Percentiles rank a stretch among this genome's conserved stretches.
Evolutionary conservation across 495 filamentous ascomycete species (phyloP).

Genomic region (Xylaria flabelliformis): DNA sequence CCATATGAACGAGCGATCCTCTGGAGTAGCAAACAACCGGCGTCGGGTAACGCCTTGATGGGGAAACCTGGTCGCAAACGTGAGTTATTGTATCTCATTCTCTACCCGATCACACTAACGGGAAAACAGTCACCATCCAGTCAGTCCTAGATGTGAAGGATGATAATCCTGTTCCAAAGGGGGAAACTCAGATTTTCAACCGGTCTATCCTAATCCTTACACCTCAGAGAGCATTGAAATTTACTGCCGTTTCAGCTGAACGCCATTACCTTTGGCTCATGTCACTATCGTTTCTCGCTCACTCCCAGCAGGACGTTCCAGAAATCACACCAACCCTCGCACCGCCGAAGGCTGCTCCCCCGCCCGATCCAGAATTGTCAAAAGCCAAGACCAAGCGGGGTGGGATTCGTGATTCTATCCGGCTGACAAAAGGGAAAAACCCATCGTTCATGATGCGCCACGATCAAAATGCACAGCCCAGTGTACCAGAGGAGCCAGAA

Average conservation of each 20-base stretch:
- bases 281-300: constrained; percentile 90
- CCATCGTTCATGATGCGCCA: constrained; percentile 49
- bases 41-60: constrained; percentile 82
- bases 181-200: constrained; percentile 71
- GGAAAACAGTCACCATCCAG: constrained; percentile 81
- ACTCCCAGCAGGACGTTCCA: constrained; percentile 76
- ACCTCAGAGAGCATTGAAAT: constrained; percentile 91
- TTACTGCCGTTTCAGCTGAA: constrained; percentile 82
- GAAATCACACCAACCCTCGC: constrained; percentile 68
- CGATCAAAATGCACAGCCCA: constrained; percentile 24
- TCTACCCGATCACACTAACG: constrained; percentile 17
- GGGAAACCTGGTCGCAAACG: constrained; percentile 95
- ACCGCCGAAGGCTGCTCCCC: constrained; percentile 51
- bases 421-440: constrained; percentile 81
- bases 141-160: constrained; percentile 97
- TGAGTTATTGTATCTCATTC: constrained; percentile 57
- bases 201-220: constrained; percentile 95
- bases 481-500: constrained; percentile 33
- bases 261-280: constrained; percentile 96
- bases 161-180: constrained; percentile 85
- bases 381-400: constrained; percentile 54
- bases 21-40: constrained; percentile 98
- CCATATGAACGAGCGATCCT: constrained; percentile 95
- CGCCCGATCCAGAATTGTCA: constrained; percentile 56
- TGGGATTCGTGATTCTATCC: constrained; percentile 88